Conservation (phyloP, 495 filamentous ascomycete species). For the Lophiotrema nucula region DNA sequence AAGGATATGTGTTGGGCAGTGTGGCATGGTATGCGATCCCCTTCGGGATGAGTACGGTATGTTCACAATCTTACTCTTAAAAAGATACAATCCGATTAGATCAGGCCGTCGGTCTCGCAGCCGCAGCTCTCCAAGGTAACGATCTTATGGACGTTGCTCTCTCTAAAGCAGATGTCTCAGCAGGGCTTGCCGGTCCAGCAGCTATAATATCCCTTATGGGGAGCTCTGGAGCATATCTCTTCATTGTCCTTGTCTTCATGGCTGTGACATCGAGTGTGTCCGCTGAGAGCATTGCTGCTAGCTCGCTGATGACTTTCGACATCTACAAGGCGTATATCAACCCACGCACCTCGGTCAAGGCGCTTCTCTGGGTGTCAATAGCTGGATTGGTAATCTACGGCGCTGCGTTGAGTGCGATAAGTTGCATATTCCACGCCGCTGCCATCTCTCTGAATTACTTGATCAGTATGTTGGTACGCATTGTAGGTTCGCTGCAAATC, state of each 20-base stretch:
- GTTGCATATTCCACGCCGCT: constrained; percentile 6
- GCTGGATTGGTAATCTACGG: constrained; percentile 48
- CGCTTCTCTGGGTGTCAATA: constrained; percentile 51
- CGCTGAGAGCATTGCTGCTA: constrained; percentile 55
- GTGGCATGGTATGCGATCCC: background rate
- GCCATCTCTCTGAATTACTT: constrained; percentile 4
- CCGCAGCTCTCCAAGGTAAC: too few relatives aligned
- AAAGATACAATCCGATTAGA: too few relatives aligned
- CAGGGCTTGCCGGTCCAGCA: too few relatives aligned
- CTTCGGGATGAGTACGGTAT: constrained; percentile 25
- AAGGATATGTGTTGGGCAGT: too few relatives aligned
- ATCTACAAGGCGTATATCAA: constrained; percentile 57
- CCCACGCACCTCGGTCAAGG: constrained; percentile 43
- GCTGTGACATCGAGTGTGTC: constrained; percentile 51
- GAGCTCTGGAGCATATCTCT: constrained; percentile 50
- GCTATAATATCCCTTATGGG: too few relatives aligned
- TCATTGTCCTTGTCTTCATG: constrained; percentile 56
- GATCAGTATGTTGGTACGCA: background rate
- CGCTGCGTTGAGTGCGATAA: background rate
- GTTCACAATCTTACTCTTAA: too few relatives aligned
- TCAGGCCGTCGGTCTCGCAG: too few relatives aligned
- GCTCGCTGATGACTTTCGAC: constrained; percentile 56
- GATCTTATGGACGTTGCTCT: too few relatives aligned
- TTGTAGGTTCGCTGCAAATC: too few relatives aligned
- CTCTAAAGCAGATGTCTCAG: too few relatives aligned